A percentile compares a stretch with the other conserved stretches of the same genome.
Conservation (phyloP, 2,329 filamentous ascomycete species). For the Arthroderma sp. region DNA sequence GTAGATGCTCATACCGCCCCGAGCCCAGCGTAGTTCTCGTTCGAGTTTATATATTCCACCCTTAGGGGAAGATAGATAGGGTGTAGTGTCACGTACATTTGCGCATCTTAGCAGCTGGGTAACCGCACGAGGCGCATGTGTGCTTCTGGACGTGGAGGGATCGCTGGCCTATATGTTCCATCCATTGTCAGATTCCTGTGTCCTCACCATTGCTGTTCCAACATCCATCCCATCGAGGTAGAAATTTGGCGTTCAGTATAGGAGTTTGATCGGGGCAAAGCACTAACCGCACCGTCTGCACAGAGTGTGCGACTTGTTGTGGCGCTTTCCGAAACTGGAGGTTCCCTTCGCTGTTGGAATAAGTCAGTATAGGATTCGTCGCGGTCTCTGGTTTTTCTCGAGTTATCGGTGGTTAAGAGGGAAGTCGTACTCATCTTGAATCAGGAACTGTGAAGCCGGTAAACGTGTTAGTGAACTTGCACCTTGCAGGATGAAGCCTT, state of each 20-base stretch:
- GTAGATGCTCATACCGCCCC: neutral
- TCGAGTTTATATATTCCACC: neutral
- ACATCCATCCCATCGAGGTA: slow-evolving; percentile 8
- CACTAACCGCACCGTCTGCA: slow-evolving; percentile 96
- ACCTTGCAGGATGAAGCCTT: neutral
- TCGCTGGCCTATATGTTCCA: slow-evolving; percentile 57
- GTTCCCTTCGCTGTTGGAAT: slow-evolving; percentile 54
- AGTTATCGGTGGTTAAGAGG: slow-evolving; percentile 16
- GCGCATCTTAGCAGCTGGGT: slow-evolving; percentile 91
- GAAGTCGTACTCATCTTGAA: slow-evolving; percentile 48
- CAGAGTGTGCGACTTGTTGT: slow-evolving; percentile 97
- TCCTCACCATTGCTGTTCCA: neutral
- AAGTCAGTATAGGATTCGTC: slow-evolving; percentile 32
- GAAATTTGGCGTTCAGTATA: slow-evolving; percentile 13
- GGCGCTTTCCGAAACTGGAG: slow-evolving; percentile 64
- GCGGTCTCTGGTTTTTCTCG: slow-evolving; percentile 12
- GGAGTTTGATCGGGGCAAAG: slow-evolving; percentile 10
- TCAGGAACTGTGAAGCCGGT: slow-evolving; percentile 33
- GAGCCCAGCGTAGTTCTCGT: neutral
- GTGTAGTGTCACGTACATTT: slow-evolving; percentile 63
- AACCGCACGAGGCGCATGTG: slow-evolving; percentile 91
- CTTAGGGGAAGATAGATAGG: slow-evolving; percentile 4
- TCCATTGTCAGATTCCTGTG: neutral
- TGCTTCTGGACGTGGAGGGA: slow-evolving; percentile 99
- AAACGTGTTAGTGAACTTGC: neutral